These are phyloP conservation scores for Sporothrix curviconia DNA, from an alignment of 2,329 filamentous ascomycete species.

Conservation along the genomic window DNA sequence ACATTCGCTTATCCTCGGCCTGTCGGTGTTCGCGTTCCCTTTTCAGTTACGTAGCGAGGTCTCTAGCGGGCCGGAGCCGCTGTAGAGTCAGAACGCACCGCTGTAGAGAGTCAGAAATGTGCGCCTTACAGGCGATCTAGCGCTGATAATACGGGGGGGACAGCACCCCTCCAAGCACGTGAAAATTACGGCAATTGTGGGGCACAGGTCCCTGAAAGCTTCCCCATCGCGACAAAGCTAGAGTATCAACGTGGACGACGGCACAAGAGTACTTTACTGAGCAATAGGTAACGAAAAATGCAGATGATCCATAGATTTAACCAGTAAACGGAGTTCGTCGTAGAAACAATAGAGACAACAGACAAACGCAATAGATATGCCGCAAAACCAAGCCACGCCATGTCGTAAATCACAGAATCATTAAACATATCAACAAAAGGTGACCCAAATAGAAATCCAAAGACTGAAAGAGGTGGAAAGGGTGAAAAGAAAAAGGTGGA, in stretches of 20 bases:
- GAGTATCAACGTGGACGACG: too few species aligned
- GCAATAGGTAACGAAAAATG: not conserved
- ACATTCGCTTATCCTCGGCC: conserved; percentile 15
- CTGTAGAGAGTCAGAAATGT: too few species aligned
- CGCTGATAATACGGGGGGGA: not conserved
- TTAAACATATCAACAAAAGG: not conserved
- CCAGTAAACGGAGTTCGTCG: too few species aligned
- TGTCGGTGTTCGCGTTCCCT: not conserved
- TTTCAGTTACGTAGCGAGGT: not conserved
- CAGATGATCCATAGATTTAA: too few species aligned
- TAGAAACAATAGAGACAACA: too few species aligned
- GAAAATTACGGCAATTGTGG: conserved; percentile 1
- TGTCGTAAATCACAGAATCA: not conserved
- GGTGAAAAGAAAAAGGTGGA: not conserved
- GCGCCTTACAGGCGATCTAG: too few species aligned
- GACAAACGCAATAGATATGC: not conserved
- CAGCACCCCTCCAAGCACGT: conserved; percentile 7
- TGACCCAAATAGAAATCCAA: not conserved
- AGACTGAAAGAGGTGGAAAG: too few species aligned
- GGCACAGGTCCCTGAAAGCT: not conserved
- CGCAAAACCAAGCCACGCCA: not conserved
- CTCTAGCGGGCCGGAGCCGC: not conserved
- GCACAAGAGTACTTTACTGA: too few species aligned
- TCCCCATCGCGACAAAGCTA: not conserved
- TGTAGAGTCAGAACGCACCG: too few species aligned